Percentiles rank a stretch among this genome's conserved stretches.
Conservation (phyloP, 2,329 filamentous ascomycete genomes). For the Fusarium metavorans region DNA sequence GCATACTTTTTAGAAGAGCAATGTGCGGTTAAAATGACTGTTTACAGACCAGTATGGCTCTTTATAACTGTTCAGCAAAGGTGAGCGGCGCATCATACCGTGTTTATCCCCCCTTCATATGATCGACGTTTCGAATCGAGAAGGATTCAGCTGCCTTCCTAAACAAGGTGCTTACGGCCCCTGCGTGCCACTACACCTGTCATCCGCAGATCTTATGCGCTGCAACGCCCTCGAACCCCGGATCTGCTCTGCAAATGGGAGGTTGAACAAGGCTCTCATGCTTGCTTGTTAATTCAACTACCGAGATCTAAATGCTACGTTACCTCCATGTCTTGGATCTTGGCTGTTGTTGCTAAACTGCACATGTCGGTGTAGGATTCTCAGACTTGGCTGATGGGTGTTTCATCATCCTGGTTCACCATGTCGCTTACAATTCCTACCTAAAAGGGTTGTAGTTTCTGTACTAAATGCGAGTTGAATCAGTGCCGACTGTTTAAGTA, state of each 20-base stretch:
- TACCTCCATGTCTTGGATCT: background rate
- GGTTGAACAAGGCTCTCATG: background rate
- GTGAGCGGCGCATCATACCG: background rate
- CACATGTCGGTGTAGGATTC: background rate
- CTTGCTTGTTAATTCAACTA: background rate
- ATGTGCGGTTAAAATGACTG: background rate
- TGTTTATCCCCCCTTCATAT: background rate
- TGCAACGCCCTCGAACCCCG: background rate
- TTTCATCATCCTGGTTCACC: background rate
- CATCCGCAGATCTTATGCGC: background rate
- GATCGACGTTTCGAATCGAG: background rate
- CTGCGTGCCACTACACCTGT: background rate
- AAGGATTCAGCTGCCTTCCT: background rate
- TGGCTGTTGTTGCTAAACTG: background rate
- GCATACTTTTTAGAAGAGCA: background rate
- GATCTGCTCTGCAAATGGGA: background rate
- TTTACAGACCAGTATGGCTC: background rate
- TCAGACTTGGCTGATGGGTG: background rate
- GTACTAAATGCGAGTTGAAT: no score
- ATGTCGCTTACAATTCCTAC: background rate
- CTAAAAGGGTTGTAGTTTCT: background rate
- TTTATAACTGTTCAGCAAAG: background rate
- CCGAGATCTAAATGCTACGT: background rate
- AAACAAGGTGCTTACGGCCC: background rate
- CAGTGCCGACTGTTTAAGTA: background rate